Conservation (phyloP, 257 asterid genomes). For the Salvia hispanica region DNA sequence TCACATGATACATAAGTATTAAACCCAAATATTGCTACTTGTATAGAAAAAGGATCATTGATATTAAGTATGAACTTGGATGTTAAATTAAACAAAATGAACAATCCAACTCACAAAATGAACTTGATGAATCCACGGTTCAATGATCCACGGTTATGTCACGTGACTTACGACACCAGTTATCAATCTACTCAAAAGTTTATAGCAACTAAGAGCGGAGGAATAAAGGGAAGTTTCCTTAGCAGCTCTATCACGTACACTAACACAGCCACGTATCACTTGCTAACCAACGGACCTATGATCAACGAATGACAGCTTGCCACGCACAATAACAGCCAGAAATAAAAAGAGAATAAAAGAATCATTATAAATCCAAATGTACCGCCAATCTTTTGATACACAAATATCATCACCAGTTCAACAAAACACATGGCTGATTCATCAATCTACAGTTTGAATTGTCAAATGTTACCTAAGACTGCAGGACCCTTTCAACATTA, state of each 20-base stretch:
- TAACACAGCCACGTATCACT: too few species aligned
- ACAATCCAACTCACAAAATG: slow-evolving; percentile 4
- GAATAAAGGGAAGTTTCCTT: slow-evolving; percentile 14
- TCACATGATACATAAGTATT: not conserved
- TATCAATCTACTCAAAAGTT: not conserved
- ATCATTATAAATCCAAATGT: not conserved
- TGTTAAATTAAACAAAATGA: not conserved
- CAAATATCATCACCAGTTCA: not conserved
- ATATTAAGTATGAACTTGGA: not conserved
- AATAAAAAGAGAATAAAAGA: not conserved
- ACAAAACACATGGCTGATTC: not conserved
- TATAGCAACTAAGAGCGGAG: not conserved
- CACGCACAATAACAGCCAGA: not conserved
- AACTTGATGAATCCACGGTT: slow-evolving; percentile 12
- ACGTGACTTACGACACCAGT: not conserved
- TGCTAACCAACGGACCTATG: not conserved
- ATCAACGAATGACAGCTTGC: not conserved
- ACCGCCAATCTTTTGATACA: not conserved
- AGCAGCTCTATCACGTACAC: too few species aligned
- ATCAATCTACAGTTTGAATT: not conserved
- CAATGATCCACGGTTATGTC: not conserved
- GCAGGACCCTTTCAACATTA: not conserved
- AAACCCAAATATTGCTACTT: not conserved
- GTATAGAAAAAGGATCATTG: not conserved
- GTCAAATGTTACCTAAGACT: slow-evolving; percentile 3